Base-by-base conservation (phyloP, 164 flowering plant genomes). In the Stephania cephalantha region DNA sequence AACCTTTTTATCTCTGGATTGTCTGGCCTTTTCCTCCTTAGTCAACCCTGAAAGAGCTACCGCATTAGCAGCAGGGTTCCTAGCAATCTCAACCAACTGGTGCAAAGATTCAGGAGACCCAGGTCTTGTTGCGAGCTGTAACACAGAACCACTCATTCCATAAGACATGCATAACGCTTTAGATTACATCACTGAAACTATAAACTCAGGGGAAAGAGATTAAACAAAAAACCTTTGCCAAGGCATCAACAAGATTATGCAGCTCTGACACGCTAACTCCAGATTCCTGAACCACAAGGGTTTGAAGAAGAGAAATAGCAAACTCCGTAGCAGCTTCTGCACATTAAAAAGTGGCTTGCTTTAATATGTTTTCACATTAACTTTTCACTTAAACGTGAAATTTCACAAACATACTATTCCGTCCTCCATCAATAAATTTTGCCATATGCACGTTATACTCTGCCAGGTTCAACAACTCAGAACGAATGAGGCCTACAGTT, bases 271-370 rank as follows among this genome's bases (percentile, higher is more conserved):
- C 79, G 71, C 83, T 79, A 75, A 86, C 88, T 65, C 85, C 82
- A 12, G 88, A 80, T 82, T 96, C 97, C 79, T 86, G 92, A 73
- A 82, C 74, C 55, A 90, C 81, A 82, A 94, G 83, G 22, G 91
- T 82, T 82, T 90, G 92, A 42, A 96, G 88, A 65, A 96, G 92
- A 30, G 96, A 86, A 71, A 90, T 78, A 6, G 96, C 81, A 82
- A 94, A 96, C 63, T 96, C 99, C 0, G 97, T 91, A 29, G 98
- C 99, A 80, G 90, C 81, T 81, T 88, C 99, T 96, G 95, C 86
- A 86, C 29, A 84, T 68, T 63, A 78, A 69, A 18, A 70, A 76
- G 29, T 3, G 65, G 79, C 77, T 42, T 75, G 80, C 64, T n/a
- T 3, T 31, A 55, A 52, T 50, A 71, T 66, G 17, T 18, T 46